phyloP scores from a whole-genome alignment of 148 eudicot species.

The Amaranthus palmeri region DNA sequence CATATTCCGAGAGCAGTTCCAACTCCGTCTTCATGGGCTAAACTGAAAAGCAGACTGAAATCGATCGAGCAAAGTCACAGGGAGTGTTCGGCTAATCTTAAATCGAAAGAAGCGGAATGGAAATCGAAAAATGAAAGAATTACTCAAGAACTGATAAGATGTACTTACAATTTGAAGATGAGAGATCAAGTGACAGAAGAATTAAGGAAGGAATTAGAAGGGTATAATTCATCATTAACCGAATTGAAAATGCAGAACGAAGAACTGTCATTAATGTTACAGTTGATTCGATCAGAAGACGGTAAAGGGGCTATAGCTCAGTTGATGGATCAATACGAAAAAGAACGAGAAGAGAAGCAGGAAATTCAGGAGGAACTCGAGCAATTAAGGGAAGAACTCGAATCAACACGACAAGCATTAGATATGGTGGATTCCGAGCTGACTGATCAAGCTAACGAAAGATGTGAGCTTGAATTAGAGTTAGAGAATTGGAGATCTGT shows the following conservation, averaged over 20 bases:
- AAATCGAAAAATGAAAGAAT: conserved; percentile 32
- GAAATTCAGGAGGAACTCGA: conserved; percentile 37
- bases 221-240: conserved; percentile 37
- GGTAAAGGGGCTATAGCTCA: conserved; percentile 21
- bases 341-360: conserved; percentile 40
- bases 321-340: conserved; percentile 44
- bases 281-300: conserved; percentile 37
- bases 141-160: conserved; percentile 36
- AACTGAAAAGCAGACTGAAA: conserved; percentile 62
- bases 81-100: conserved; percentile 48
- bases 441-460: conserved; percentile 44
- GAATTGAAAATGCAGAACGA: conserved; percentile 61
- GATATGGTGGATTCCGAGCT: conserved; percentile 52
- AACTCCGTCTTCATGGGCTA: conserved; percentile 49
- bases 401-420: conserved; percentile 35
- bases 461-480: conserved; percentile 68
- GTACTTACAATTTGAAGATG: conserved; percentile 31
- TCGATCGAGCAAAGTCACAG: conserved; percentile 57
- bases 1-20: conserved; percentile 56
- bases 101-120: conserved; percentile 68
- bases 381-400: conserved; percentile 32
- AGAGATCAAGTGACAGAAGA: conserved; percentile 43
- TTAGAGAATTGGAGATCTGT: conserved; percentile 56
- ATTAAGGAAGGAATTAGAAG: conserved; percentile 45
- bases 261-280: conserved; percentile 54